phyloP scores from a whole-genome alignment of 2,329 filamentous ascomycete species.

The Elsinoe batatas region DNA sequence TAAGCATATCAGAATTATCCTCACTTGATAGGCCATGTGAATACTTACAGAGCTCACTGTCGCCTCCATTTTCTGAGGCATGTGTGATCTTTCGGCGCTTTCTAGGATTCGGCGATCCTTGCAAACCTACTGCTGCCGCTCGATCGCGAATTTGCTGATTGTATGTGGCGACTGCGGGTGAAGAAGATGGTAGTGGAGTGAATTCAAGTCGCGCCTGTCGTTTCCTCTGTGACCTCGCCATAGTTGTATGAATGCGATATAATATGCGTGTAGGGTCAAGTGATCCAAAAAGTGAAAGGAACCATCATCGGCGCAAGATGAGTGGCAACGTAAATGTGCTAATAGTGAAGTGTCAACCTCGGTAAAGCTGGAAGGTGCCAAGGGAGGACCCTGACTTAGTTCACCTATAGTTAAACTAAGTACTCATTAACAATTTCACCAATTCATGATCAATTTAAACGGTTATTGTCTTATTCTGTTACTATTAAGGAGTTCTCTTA shows the following conservation, averaged over 20 bases:
- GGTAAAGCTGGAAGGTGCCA: neutral
- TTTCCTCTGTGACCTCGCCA: conserved; percentile 18
- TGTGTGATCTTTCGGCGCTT: conserved; percentile 22
- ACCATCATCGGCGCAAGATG: neutral
- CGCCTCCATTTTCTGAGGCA: neutral
- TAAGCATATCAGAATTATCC: neutral
- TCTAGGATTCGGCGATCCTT: conserved; percentile 20
- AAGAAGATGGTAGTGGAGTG: conserved; percentile 33
- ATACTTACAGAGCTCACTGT: neutral
- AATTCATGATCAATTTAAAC: too few relatives aligned
- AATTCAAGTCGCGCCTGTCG: conserved; percentile 36
- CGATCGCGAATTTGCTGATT: conserved; percentile 26
- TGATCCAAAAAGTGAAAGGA: neutral
- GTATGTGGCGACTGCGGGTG: conserved; percentile 27
- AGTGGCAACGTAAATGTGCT: neutral
- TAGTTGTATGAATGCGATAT: neutral
- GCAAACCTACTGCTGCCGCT: conserved; percentile 27
- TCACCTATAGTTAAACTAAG: too few relatives aligned
- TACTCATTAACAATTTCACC: too few relatives aligned
- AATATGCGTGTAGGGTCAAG: neutral
- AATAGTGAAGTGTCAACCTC: neutral
- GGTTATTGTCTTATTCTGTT: too few relatives aligned
- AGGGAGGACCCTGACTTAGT: too few relatives aligned
- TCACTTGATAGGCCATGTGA: too few relatives aligned
- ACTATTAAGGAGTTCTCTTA: too few relatives aligned